These are phyloP conservation scores for Mortierella sp. DNA, from an alignment of 371 early-diverging fungal genomes.

Conservation along the genomic window DNA sequence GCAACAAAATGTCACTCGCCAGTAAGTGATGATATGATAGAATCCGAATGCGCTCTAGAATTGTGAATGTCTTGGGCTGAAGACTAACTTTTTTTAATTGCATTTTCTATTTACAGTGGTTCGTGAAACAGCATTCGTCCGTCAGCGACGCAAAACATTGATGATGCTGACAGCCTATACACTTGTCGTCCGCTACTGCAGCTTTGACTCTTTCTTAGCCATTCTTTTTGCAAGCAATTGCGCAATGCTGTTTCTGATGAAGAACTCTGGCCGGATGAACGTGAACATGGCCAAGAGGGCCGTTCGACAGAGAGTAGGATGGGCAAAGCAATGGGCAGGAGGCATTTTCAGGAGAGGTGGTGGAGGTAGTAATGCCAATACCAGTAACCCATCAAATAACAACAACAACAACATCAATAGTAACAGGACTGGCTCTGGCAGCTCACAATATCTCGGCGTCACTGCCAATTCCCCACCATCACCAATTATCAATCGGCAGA, in stretches of 20 bases:
- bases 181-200: conserved; percentile 60
- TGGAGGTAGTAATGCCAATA: neutral
- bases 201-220: conserved; percentile 61
- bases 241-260: conserved; percentile 63
- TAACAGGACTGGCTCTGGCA: neutral
- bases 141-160: conserved; percentile 57
- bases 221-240: conserved; percentile 60
- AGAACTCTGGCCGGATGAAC: conserved; percentile 64
- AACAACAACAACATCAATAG: neutral
- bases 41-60: neutral
- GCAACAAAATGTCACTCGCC: conserved; percentile 54
- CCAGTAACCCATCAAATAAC: neutral
- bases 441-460: neutral
- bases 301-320: conserved; percentile 62
- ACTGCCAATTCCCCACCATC: neutral
- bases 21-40: conserved; percentile 23
- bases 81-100: neutral
- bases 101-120: conserved; percentile 40
- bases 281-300: conserved; percentile 66
- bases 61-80: neutral
- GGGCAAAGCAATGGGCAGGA: conserved; percentile 68
- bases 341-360: conserved; percentile 51
- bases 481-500: conserved; percentile 6
- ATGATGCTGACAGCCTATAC: conserved; percentile 55
- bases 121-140: conserved; percentile 59